Base-by-base conservation (phyloP, 768 basidiomycete genomes). In the Pholiota microspora region DNA sequence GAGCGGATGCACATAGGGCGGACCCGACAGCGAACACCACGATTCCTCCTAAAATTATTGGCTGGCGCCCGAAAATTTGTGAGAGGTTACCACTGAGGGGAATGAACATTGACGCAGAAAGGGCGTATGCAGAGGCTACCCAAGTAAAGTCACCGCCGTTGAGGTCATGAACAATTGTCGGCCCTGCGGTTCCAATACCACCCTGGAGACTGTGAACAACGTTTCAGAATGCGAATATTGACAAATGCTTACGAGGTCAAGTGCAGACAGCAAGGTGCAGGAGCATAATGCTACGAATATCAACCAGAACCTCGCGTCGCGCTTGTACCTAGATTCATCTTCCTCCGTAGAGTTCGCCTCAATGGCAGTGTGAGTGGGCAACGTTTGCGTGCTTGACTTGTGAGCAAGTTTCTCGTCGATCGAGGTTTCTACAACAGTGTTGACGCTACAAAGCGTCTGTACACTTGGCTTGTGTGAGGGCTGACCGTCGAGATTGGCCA, bases 91-190 rank as follows among this genome's bases (percentile, higher is more conserved):
- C 74, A 25, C 67, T 67, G 56, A 75, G 56, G 0, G 77, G 78
- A 7, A 80, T 63, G 42, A 76, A 59, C 0, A 76, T 73, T 3
- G 78, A 73, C 0, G 70, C 67, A 1, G 76, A 60, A 3, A 82
- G 63, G 0, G 73, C 66, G 54, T 77, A 83, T 2, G 77, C 73
- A 2, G 70, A 62, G 1, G 72, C 77, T 16, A 81, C 67, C 80
- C 80, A 82, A 1, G 71, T 58, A 49, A 75, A 80, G 24, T 76
- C 63, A 34, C 61, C 60, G 0, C 71, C 71, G 15, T 73, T 48
- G 2, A 80, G 64, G 7, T 70, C 68, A 28, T 67, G 55, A 6
- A 71, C 67, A 32, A 79, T 79, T 6, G 73, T 74, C 0, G 77
- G 77, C 1, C 76, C 68, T 4, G 75, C 77, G 0, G 73, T 78